A percentile compares a stretch with the other conserved stretches of the same genome.
phyloP scores from a whole-genome alignment of 495 filamentous ascomycete genomes.

The Glonium stellatum region DNA sequence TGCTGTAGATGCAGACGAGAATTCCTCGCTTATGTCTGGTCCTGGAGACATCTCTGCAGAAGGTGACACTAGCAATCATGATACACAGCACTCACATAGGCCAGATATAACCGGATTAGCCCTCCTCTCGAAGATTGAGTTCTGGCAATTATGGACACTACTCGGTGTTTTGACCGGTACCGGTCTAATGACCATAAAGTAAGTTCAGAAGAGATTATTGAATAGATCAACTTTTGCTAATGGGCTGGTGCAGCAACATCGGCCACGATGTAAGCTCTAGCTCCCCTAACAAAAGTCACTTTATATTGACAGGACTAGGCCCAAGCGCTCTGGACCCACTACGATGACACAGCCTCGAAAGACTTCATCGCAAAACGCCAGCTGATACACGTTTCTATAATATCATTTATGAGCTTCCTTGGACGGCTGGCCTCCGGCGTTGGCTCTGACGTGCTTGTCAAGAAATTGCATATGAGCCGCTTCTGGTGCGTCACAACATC shows the following conservation, averaged over 20 bases:
- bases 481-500: conserved; percentile 84
- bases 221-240: conserved; percentile 5
- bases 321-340: conserved; percentile 71
- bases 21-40: conserved; percentile 71
- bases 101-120: conserved; percentile 84
- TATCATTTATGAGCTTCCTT: conserved; percentile 76
- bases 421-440: conserved; percentile 77
- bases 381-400: conserved; percentile 85
- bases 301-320: background rate
- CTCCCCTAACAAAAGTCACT: background rate
- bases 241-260: conserved; percentile 62
- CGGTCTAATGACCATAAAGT: conserved; percentile 99
- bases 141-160: conserved; percentile 81
- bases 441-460: conserved; percentile 83
- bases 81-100: conserved; percentile 58
- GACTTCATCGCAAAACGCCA: conserved; percentile 77
- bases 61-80: conserved; percentile 41
- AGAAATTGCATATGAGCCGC: conserved; percentile 67
- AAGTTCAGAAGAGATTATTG: conserved; percentile 36
- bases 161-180: conserved; percentile 87
- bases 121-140: conserved; percentile 68
- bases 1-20: conserved; percentile 56
- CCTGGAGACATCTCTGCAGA: conserved; percentile 41
- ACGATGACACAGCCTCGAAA: conserved; percentile 63
- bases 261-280: conserved; percentile 62